Evolutionary conservation across 75 land plant genomes (phyloP).

Genomic region (Cunninghamia lanceolata): DNA sequence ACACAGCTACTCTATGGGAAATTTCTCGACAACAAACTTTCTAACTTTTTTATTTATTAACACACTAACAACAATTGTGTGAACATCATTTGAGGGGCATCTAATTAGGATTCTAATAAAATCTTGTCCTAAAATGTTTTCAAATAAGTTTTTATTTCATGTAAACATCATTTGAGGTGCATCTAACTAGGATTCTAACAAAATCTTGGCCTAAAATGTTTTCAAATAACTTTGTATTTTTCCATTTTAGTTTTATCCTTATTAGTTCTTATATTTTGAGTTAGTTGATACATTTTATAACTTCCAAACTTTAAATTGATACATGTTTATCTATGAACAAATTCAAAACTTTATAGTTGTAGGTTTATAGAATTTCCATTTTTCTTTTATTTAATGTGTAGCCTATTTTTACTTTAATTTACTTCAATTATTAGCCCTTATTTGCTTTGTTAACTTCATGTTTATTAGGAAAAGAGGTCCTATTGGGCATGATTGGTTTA

Average conservation of each 20-base stretch:
- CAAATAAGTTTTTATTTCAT: neutral
- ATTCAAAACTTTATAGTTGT: no score
- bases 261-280: neutral
- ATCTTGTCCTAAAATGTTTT: neutral
- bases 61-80: no score
- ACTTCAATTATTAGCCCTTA: neutral
- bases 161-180: neutral
- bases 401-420: neutral
- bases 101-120: neutral
- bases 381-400: neutral
- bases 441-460: neutral
- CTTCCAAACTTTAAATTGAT: no score
- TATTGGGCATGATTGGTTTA: neutral
- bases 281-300: no score
- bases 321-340: no score
- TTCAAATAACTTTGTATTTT: neutral
- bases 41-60: no score
- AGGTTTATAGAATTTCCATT: no score
- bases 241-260: neutral
- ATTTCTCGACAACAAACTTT: no score
- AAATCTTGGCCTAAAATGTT: neutral
- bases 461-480: neutral
- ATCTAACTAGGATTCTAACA: neutral
- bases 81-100: neutral
- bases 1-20: no score